A percentile compares a stretch with the other conserved stretches of the same genome.
phyloP scores from a whole-genome alignment of 2,329 filamentous ascomycete species.

The Trichophyton simii region DNA sequence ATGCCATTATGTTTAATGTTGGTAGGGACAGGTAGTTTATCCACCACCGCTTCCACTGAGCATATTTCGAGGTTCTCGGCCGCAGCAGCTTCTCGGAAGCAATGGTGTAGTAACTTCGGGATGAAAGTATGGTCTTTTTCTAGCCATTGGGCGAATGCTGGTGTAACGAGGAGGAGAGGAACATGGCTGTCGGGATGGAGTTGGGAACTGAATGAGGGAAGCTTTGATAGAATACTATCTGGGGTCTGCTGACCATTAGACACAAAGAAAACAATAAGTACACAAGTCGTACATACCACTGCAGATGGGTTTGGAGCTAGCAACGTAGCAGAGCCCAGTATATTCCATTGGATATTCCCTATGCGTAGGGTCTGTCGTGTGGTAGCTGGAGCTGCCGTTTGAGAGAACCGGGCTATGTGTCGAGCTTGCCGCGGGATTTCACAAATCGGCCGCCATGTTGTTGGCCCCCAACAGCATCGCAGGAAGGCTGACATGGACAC shows the following conservation, averaged over 20 bases:
- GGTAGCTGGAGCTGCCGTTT: background rate
- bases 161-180: constrained; percentile 27
- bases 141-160: constrained; percentile 27
- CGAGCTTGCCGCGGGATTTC: background rate
- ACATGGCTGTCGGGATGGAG: constrained; percentile 14
- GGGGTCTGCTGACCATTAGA: background rate
- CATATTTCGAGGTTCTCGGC: constrained; percentile 14
- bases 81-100: constrained; percentile 15
- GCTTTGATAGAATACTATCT: constrained; percentile 1
- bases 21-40: constrained; percentile 22
- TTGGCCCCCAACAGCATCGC: constrained; percentile 4
- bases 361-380: background rate
- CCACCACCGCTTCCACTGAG: constrained; percentile 26
- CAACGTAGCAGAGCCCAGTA: constrained; percentile 7
- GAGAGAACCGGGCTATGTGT: background rate
- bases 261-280: background rate
- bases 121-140: constrained; percentile 23
- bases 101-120: constrained; percentile 19
- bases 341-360: background rate
- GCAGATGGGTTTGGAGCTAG: constrained; percentile 6
- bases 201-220: background rate
- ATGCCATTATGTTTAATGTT: constrained; percentile 12
- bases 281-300: constrained; percentile 2
- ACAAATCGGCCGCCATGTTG: background rate
- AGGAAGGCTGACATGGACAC: constrained; percentile 6